Evolutionary conservation across 148 eudicot species (phyloP).

Genomic region (Cornus controversa): DNA sequence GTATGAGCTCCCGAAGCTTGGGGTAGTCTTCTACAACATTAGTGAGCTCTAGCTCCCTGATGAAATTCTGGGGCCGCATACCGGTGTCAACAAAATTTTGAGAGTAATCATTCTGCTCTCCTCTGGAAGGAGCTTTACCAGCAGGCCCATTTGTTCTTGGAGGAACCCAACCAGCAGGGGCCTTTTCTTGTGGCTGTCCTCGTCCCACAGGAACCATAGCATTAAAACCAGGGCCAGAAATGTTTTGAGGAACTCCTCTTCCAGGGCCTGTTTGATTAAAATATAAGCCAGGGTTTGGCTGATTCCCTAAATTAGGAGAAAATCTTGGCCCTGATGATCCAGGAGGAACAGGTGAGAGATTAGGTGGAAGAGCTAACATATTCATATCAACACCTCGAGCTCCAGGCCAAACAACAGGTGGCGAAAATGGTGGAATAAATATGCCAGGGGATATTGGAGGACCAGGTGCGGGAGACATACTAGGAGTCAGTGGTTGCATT

Average conservation of each 20-base stretch:
- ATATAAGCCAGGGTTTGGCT: slow-evolving; percentile 54
- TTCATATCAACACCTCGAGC: slow-evolving; percentile 77
- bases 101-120: slow-evolving; percentile 98
- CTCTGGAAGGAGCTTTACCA: slow-evolving; percentile 97
- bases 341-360: slow-evolving; percentile 59
- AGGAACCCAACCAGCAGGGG: slow-evolving; percentile 66
- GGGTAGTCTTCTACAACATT: slow-evolving; percentile 97
- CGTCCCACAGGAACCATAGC: slow-evolving; percentile 47
- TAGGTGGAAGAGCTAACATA: slow-evolving; percentile 64
- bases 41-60: slow-evolving; percentile 88
- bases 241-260: slow-evolving; percentile 59
- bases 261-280: slow-evolving; percentile 71
- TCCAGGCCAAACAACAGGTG: slow-evolving; percentile 86
- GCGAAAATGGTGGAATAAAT: slow-evolving; percentile 77
- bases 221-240: slow-evolving; percentile 59
- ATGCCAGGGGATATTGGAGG: slow-evolving; percentile 76
- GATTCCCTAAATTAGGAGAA: slow-evolving; percentile 64
- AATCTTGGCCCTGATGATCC: slow-evolving; percentile 69
- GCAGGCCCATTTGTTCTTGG: slow-evolving; percentile 58
- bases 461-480: slow-evolving; percentile 74
- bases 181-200: slow-evolving; percentile 63
- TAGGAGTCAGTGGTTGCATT: slow-evolving; percentile 65
- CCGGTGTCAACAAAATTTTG: slow-evolving; percentile 99
- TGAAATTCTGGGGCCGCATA: slow-evolving; percentile 91
- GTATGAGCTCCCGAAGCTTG: slow-evolving; percentile 95